A percentile compares a stretch with the other conserved stretches of the same genome.
phyloP scores from a whole-genome alignment of 331 rosid genomes.

The Stylosanthes scabra region DNA sequence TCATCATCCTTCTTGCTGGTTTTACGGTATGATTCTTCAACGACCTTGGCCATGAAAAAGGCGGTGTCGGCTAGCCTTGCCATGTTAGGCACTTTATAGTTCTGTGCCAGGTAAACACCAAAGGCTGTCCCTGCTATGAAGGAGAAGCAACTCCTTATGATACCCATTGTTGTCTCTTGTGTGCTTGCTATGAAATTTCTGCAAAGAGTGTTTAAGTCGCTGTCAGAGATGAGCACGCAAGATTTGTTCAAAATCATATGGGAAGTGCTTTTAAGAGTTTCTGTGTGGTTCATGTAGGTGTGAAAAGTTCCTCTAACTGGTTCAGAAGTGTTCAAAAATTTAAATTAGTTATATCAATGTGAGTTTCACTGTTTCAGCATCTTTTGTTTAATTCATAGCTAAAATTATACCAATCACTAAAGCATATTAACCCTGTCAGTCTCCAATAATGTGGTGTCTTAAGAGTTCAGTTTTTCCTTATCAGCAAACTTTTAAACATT shows the following conservation, averaged over 20 bases:
- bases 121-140: slow-evolving; percentile 58
- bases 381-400: no score
- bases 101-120: slow-evolving; percentile 67
- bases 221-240: slow-evolving; percentile 29
- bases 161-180: slow-evolving; percentile 51
- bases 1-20: slow-evolving; percentile 55
- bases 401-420: no score
- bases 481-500: no score
- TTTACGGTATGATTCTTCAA: slow-evolving; percentile 76
- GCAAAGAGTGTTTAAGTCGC: slow-evolving; percentile 19
- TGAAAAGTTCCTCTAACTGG: no score
- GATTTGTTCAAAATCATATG: slow-evolving; percentile 14
- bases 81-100: slow-evolving; percentile 69
- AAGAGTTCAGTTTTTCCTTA: no score
- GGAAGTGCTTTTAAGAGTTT: neutral
- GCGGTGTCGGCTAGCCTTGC: slow-evolving; percentile 70
- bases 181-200: slow-evolving; percentile 5
- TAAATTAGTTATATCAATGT: no score
- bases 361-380: no score
- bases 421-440: no score
- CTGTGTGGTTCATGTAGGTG: neutral
- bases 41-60: slow-evolving; percentile 57
- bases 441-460: no score
- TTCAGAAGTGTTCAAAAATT: no score
- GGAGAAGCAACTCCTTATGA: slow-evolving; percentile 64